These are phyloP conservation scores for Tephrocybe sp. DNA, from an alignment of 768 basidiomycete genomes.

Conservation along the genomic window DNA sequence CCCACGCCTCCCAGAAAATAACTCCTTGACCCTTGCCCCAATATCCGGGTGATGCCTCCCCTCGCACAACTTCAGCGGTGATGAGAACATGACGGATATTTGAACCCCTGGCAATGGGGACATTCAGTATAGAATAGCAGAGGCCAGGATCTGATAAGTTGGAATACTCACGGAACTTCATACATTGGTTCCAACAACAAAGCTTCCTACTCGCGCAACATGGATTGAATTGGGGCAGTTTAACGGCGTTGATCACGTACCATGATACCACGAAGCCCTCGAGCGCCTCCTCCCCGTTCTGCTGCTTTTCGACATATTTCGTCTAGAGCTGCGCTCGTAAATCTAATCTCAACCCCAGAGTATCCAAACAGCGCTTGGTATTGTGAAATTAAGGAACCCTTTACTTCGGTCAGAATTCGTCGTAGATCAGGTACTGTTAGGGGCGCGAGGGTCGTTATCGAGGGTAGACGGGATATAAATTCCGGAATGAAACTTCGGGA, in stretches of 20 bases:
- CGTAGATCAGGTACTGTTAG: constrained; percentile 80
- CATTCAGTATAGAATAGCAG: constrained; percentile 1
- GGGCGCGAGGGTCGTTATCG: constrained; percentile 80
- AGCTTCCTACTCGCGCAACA: constrained; percentile 76
- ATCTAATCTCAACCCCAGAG: constrained; percentile 82
- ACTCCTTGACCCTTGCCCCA: constrained; percentile 69
- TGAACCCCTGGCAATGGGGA: constrained; percentile 27
- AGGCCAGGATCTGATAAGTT: constrained; percentile 1
- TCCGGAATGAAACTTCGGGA: constrained; percentile 89
- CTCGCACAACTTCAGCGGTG: constrained; percentile 65
- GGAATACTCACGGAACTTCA: constrained; percentile 72
- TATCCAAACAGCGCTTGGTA: constrained; percentile 82
- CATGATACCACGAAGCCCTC: constrained; percentile 89
- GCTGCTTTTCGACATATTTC: constrained; percentile 79
- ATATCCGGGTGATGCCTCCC: constrained; percentile 62
- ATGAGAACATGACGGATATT: constrained; percentile 82
- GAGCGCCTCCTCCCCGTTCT: constrained; percentile 84
- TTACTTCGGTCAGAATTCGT: constrained; percentile 89
- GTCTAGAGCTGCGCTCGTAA: constrained; percentile 76
- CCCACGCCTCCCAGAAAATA: constrained; percentile 77
- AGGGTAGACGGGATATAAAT: constrained; percentile 90
- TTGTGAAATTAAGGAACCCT: constrained; percentile 87
- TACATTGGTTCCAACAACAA: constrained; percentile 90
- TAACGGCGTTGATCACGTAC: constrained; percentile 33
- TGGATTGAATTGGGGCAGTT: not conserved